Base-by-base conservation (phyloP, 805 yeast genomes). In the Cyberlindnera mrakii region DNA sequence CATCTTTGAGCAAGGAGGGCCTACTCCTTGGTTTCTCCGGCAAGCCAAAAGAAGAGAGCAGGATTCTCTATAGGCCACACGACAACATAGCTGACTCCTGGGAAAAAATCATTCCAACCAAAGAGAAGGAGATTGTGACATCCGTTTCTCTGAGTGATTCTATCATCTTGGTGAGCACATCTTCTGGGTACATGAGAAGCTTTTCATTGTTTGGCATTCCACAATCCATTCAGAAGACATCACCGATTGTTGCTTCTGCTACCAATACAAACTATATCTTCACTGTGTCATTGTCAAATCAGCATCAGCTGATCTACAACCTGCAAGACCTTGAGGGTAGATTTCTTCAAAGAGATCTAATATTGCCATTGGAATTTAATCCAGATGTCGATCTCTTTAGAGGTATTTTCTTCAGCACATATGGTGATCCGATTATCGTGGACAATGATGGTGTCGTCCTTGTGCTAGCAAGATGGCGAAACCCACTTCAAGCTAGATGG, bases 361-460 rank as follows among this genome's bases (percentile, higher is more conserved):
- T 74, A 5, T 49, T 77, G 23, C 82, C 82, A 0, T 46, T 75
- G 6, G 58, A 52, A 14, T 34, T 55, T 17, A 45, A 46, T 5
- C 37, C 50, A 4, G 46, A 47, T 3, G 46, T 48, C 6, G 55
- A 52, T 49, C 56, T 72, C 66, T 54, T 64, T 68, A 78, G 76
- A 49, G 82, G 90, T 3, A 60, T 86, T n/a, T 89, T 93, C 57
- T 93, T 91, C 68, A 83, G 87, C 35, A 81, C 82, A 36, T 82
- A 77, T 54, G 96, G 96, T 17, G 97, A 91, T 60, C 99, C 99
- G 1, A 85, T 93, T 49, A 60, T 90, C 6, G 84, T 82, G 43
- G 96, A 95, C n/a, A 68, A 72, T 29, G 89, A 82, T 49, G 88
- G 88, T 47, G 74, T 80, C 10, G 68, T 93, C 32, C 62, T 85